These are phyloP conservation scores for Magnolia kwangsiensis DNA, from an alignment of 164 flowering plant species.

Conservation along the genomic window DNA sequence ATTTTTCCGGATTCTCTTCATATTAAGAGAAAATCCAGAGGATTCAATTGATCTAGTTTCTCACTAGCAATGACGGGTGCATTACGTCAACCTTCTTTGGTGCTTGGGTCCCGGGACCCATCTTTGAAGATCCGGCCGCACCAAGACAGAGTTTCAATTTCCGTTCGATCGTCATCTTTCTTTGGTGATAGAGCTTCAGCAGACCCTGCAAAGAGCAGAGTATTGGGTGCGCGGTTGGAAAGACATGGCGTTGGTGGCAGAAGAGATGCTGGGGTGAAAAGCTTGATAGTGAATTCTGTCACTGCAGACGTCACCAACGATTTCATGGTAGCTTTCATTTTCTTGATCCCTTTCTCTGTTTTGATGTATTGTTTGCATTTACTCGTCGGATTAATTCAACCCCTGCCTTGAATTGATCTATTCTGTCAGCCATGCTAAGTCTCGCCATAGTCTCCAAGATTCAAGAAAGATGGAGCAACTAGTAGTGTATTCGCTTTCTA, in stretches of 20 bases:
- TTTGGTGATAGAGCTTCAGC: slow-evolving; percentile 9
- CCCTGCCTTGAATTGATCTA: not conserved
- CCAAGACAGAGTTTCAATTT: slow-evolving; percentile 3
- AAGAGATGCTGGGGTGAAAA: slow-evolving; percentile 1
- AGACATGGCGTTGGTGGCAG: slow-evolving; percentile 2
- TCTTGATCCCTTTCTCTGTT: not conserved
- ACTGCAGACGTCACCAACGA: not conserved
- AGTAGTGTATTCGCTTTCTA: no score
- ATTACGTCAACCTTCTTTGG: not conserved
- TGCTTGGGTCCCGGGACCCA: not conserved
- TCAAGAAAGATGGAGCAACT: no score
- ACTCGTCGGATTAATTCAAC: no score
- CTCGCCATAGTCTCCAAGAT: not conserved
- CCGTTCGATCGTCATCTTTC: slow-evolving; percentile 17
- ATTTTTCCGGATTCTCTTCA: not conserved
- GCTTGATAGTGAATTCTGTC: not conserved
- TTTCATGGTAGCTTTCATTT: not conserved
- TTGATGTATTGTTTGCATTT: no score
- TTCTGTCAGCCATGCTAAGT: not conserved
- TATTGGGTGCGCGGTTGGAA: slow-evolving; percentile 10
- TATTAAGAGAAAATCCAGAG: not conserved
- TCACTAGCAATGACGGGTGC: slow-evolving; percentile 2
- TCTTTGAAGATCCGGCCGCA: slow-evolving; percentile 7
- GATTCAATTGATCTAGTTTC: not conserved
- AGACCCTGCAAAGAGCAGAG: not conserved